phyloP scores from a whole-genome alignment of 352 stramenopile genomes.

The Phytopythium cucurbitacearum region DNA sequence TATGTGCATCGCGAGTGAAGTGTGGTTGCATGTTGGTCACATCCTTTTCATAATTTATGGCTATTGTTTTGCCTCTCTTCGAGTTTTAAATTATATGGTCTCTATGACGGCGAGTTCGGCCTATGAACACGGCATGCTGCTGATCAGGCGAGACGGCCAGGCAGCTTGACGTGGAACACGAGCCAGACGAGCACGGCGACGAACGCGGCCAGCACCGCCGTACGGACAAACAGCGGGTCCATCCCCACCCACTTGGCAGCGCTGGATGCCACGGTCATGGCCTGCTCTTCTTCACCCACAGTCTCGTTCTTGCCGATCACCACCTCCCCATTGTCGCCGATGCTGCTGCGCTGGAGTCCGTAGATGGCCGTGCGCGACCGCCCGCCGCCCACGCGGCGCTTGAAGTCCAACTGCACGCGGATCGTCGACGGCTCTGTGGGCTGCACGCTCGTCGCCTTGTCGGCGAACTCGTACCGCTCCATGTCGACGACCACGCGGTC shows the following conservation, averaged over 20 bases:
- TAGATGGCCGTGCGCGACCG: conserved; percentile 1
- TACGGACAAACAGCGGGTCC: conserved; percentile 32
- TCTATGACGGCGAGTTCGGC: too few relatives aligned
- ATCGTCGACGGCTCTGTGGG: conserved; percentile 30
- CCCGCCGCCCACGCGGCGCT: conserved; percentile 2
- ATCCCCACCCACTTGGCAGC: conserved; percentile 27
- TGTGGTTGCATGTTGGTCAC: too few relatives aligned
- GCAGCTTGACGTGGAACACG: conserved; percentile 19
- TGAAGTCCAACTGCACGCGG: conserved; percentile 28
- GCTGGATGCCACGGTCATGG: neutral
- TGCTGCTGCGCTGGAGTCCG: conserved; percentile 2
- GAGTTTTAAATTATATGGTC: too few relatives aligned
- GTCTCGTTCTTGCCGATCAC: too few relatives aligned
- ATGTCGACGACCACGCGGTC: conserved; percentile 47
- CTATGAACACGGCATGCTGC: too few relatives aligned
- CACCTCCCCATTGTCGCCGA: neutral
- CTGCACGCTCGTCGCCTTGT: conserved; percentile 7
- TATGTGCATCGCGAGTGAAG: too few relatives aligned
- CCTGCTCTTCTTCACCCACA: too few relatives aligned
- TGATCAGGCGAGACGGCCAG: too few relatives aligned
- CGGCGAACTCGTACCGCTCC: conserved; percentile 34
- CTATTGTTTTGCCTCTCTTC: too few relatives aligned
- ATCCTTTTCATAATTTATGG: too few relatives aligned
- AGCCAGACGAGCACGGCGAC: conserved; percentile 28
- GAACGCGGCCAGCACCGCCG: conserved; percentile 12